Evolutionary conservation across 2,329 filamentous ascomycete genomes (phyloP).

Genomic region (Calcarisporium arbuscula): DNA sequence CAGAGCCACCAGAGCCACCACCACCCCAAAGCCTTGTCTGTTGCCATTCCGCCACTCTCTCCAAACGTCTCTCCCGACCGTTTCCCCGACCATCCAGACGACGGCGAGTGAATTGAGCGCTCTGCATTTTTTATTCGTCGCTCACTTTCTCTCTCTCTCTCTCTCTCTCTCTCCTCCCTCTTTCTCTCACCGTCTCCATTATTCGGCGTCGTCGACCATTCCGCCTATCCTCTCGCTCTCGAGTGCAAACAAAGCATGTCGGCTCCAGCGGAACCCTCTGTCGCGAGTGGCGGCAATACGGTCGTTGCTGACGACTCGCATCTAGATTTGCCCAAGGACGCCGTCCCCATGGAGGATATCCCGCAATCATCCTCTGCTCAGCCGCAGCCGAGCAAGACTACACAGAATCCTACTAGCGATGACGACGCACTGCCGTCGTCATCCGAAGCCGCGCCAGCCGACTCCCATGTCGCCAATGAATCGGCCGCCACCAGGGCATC

Average conservation of each 20-base stretch:
- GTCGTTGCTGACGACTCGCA: conserved; percentile 20
- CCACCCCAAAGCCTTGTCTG: conserved; percentile 8
- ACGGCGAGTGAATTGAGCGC: not conserved
- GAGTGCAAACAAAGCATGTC: too few relatives aligned
- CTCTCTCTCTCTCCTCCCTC: not conserved
- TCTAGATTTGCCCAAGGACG: conserved; percentile 28
- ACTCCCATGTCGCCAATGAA: conserved; percentile 12
- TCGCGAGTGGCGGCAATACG: conserved; percentile 23
- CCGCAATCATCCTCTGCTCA: conserved; percentile 12
- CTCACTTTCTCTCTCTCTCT: not conserved
- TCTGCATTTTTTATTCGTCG: not conserved
- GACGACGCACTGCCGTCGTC: conserved; percentile 7
- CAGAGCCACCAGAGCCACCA: too few relatives aligned
- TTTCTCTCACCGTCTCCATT: conserved; percentile 8
- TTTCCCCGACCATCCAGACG: too few relatives aligned
- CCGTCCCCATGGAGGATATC: conserved; percentile 31
- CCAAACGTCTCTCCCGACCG: conserved; percentile 1
- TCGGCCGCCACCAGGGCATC: conserved; percentile 12
- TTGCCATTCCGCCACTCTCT: too few relatives aligned
- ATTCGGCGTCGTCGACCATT: conserved; percentile 19
- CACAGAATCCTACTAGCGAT: conserved; percentile 1
- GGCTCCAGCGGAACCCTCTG: conserved; percentile 25
- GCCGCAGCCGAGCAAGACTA: conserved; percentile 4
- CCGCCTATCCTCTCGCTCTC: conserved; percentile 14
- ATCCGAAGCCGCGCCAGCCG: conserved; percentile 12